Conservation (phyloP, 306 rosid genomes). For the Pueraria montana region DNA sequence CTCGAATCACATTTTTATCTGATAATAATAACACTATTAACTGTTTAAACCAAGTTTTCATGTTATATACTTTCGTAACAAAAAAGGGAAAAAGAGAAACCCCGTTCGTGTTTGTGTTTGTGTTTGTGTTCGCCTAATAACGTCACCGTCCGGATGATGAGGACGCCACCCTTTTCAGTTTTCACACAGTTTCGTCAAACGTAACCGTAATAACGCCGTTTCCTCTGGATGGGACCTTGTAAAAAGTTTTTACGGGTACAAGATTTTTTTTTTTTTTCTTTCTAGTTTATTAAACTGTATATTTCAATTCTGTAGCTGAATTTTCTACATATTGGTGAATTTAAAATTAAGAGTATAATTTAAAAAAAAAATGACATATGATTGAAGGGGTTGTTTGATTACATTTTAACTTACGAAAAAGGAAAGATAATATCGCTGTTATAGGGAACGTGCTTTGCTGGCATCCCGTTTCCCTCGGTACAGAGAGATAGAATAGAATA, state of each 20-base stretch:
- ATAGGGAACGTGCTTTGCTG: slow-evolving; percentile 21
- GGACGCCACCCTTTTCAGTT: background rate
- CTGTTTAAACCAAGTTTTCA: background rate
- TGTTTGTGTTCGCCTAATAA: slow-evolving; percentile 25
- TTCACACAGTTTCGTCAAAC: slow-evolving; percentile 40
- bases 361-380: background rate
- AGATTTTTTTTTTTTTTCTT: background rate
- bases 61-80: too few relatives aligned
- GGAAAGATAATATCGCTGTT: slow-evolving; percentile 40
- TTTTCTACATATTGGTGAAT: background rate
- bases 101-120: slow-evolving; percentile 12
- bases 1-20: background rate
- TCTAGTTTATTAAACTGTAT: too few relatives aligned
- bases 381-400: background rate
- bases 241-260: too few relatives aligned
- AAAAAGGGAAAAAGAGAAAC: background rate
- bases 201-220: slow-evolving; percentile 39
- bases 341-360: too few relatives aligned
- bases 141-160: slow-evolving; percentile 35
- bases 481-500: background rate
- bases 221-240: background rate
- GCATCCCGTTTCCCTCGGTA: slow-evolving; percentile 26
- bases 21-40: background rate
- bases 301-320: too few relatives aligned
- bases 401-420: background rate